These are phyloP conservation scores for Aspergillus sp. DNA, from an alignment of 2,329 filamentous ascomycete genomes.

Conservation along the genomic window DNA sequence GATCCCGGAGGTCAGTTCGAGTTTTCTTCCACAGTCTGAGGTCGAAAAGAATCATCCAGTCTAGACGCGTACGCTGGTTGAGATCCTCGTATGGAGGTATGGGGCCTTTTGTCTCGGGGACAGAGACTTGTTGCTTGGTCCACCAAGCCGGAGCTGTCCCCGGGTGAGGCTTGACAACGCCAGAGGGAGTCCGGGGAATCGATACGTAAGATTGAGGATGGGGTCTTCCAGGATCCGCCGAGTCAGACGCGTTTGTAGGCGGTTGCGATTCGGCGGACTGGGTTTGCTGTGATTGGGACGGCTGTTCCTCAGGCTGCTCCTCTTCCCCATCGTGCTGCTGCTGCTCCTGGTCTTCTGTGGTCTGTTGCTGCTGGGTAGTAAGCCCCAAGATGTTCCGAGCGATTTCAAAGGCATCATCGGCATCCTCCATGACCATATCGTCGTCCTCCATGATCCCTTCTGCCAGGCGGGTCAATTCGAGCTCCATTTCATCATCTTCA, in stretches of 20 bases:
- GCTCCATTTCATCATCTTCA: conserved; percentile 40
- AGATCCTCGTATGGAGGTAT: conserved; percentile 79
- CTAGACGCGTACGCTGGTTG: conserved; percentile 82
- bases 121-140: conserved; percentile 70
- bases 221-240: conserved; percentile 15
- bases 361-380: conserved; percentile 45
- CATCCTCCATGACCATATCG: conserved; percentile 54
- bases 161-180: conserved; percentile 40
- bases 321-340: conserved; percentile 10
- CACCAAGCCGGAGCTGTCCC: conserved; percentile 70
- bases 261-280: conserved; percentile 9
- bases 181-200: conserved; percentile 78
- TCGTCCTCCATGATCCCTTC: conserved; percentile 29
- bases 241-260: conserved; percentile 13
- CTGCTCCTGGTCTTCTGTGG: not conserved
- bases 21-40: conserved; percentile 95
- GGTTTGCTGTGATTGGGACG: conserved; percentile 7
- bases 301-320: conserved; percentile 29
- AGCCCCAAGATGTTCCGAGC: conserved; percentile 78
- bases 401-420: conserved; percentile 69
- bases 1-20: conserved; percentile 81
- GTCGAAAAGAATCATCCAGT: conserved; percentile 94
- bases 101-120: conserved; percentile 62
- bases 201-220: conserved; percentile 45
- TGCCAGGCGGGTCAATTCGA: conserved; percentile 20